Evolutionary conservation across 805 yeast genomes (phyloP).

Genomic region (Teunomyces barrocoloradensis): DNA sequence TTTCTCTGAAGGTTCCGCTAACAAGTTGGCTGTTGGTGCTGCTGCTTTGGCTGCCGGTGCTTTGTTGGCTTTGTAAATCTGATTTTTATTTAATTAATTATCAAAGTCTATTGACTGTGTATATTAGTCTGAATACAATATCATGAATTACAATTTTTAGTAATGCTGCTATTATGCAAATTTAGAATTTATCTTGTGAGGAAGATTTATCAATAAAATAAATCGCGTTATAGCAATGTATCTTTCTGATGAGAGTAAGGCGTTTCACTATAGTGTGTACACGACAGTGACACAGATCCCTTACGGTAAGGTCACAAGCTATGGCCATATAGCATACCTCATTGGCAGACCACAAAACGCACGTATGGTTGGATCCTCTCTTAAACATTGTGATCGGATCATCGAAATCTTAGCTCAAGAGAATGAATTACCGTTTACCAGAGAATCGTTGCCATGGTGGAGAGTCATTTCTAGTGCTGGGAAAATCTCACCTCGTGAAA

Average conservation of each 20-base stretch:
- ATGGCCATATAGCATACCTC: constrained; percentile 71
- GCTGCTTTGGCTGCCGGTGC: constrained; percentile 50
- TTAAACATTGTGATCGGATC: constrained; percentile 44
- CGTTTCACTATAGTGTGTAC: constrained; percentile 63
- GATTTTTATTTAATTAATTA: background rate
- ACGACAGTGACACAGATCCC: constrained; percentile 55
- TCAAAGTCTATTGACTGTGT: constrained; percentile 1
- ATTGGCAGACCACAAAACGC: constrained; percentile 63
- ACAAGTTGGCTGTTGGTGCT: constrained; percentile 39
- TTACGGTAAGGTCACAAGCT: constrained; percentile 61
- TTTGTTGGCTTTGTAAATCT: constrained; percentile 29
- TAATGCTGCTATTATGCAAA: background rate
- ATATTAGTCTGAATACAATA: constrained; percentile 7
- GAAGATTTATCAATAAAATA: too few species aligned
- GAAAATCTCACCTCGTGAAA: constrained; percentile 51
- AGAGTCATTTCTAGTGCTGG: constrained; percentile 68
- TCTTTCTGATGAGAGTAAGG: constrained; percentile 45
- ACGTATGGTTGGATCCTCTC: constrained; percentile 70
- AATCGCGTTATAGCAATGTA: constrained; percentile 9
- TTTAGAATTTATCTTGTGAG: background rate
- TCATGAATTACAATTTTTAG: background rate
- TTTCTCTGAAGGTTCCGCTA: constrained; percentile 36
- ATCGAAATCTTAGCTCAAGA: constrained; percentile 24
- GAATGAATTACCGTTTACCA: constrained; percentile 9
- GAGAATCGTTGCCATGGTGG: constrained; percentile 72